Percentiles rank a stretch among this genome's conserved stretches.
These are phyloP conservation scores for Suillus alpinus DNA, from an alignment of 768 basidiomycete species.

Conservation along the genomic window DNA sequence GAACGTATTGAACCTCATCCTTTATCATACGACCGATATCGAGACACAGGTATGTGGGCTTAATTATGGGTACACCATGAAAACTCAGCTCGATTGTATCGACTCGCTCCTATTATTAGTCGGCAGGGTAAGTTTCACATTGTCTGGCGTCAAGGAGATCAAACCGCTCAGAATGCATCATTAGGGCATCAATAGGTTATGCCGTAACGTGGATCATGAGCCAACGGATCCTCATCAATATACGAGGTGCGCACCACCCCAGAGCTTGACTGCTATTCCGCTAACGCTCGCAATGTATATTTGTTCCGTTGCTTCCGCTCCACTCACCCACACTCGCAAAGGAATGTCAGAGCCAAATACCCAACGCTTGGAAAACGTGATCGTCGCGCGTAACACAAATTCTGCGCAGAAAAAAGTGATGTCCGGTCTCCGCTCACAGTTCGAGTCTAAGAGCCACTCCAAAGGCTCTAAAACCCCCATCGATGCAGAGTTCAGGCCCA, in stretches of 20 bases:
- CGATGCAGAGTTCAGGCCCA: slow-evolving; percentile 18
- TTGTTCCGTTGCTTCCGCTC: background rate
- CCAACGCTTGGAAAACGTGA: slow-evolving; percentile 28
- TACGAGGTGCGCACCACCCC: slow-evolving; percentile 39
- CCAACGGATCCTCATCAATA: slow-evolving; percentile 55
- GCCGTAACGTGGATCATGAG: slow-evolving; percentile 62
- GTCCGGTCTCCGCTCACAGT: slow-evolving; percentile 22
- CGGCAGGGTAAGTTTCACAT: slow-evolving; percentile 43
- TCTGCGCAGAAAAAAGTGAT: slow-evolving; percentile 18
- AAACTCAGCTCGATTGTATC: slow-evolving; percentile 2
- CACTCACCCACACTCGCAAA: background rate
- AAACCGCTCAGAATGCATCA: background rate
- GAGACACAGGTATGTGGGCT: slow-evolving; percentile 40
- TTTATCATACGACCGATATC: slow-evolving; percentile 41
- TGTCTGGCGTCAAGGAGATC: background rate
- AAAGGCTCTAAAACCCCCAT: slow-evolving; percentile 13
- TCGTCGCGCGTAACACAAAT: slow-evolving; percentile 16
- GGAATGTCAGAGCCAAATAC: slow-evolving; percentile 24
- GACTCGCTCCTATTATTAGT: slow-evolving; percentile 28
- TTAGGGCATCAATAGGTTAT: slow-evolving; percentile 54
- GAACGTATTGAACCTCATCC: slow-evolving; percentile 51
- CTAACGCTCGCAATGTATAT: background rate
- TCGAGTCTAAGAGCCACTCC: slow-evolving; percentile 11
- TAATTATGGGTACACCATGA: slow-evolving; percentile 10
- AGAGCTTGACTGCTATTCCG: background rate